Evolutionary conservation across 495 filamentous ascomycete species (phyloP), one percentile per base, ranked within the genome.

Genomic region (Stereocaulon alpinum): DNA sequence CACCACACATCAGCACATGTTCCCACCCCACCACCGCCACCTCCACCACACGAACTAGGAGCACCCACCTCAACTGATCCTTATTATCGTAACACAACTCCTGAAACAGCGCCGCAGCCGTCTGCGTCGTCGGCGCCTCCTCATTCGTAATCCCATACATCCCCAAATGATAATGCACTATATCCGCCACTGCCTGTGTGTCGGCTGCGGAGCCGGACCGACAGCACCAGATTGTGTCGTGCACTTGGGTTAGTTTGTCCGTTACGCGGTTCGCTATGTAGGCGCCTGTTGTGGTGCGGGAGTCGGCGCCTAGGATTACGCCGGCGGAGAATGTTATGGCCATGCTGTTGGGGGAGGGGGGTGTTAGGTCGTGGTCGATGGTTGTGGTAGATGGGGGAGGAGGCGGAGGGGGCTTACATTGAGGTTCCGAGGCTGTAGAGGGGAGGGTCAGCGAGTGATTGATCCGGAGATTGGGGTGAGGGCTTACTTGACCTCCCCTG

Each of bases 151-250:
- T 86, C 45, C 85, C 85, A 74, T 94, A 96, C 80, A 95, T 84
- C 71, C 89, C 89, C 49, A 98, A 81, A 70, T 98, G 86, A 73
- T 96, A 96, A 67, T 92, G 87, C 45, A 97, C 93, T 63, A 98
- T 96, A 69, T 98, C 93, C 52, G 93, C 94, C 45, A 98, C 86
- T 24, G 93, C 94, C 74, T 98, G 93, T 57, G 93, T 98, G 71
- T 98, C 93, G 66, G 93, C 93, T 22, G 93, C 93, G 12, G 93
- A 97, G 32, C 93, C 93, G 55, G 94, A 96, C 64, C 86, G 86
- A 76, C 93, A 98, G 80, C 93, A 98, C 93, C 93, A 98, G 72
- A 98, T 96, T 51, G 92, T 97, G 73, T 97, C 93, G 74, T 95
- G 88, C 44, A 98, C 91, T 74, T 91, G 89, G 63, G 94, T 98